Percentiles rank a stretch among this genome's conserved stretches.
Evolutionary conservation across 2,329 filamentous ascomycete genomes (phyloP).

Genomic region (Fusarium subtropicale): DNA sequence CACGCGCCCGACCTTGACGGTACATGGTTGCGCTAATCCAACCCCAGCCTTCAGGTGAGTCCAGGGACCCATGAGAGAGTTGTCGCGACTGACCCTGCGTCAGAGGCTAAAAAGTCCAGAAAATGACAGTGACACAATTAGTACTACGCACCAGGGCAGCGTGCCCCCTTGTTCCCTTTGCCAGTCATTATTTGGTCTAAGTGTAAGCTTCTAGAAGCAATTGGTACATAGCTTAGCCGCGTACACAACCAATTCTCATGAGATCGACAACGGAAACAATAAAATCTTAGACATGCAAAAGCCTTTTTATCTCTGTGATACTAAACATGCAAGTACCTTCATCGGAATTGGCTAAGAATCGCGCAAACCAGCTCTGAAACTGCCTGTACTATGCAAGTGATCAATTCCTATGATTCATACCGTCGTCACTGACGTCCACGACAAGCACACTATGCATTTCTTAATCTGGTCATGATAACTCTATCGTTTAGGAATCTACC

Average conservation of each 20-base stretch:
- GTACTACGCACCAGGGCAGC: constrained; percentile 12
- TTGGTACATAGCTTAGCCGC: neutral
- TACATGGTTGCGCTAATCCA: constrained; percentile 9
- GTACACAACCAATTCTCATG: constrained; percentile 5
- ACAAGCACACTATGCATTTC: neutral
- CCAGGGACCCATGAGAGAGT: constrained; percentile 25
- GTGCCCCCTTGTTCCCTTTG: constrained; percentile 7
- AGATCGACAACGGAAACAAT: constrained; percentile 5
- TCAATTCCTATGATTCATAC: constrained; percentile 8
- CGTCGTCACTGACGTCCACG: constrained; percentile 3
- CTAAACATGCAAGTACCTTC: neutral
- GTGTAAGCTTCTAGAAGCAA: constrained; percentile 37
- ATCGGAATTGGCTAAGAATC: neutral
- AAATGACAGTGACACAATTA: constrained; percentile 22
- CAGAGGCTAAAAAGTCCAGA: constrained; percentile 13
- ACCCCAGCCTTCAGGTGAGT: constrained; percentile 19
- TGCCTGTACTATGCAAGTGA: neutral
- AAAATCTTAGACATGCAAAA: neutral
- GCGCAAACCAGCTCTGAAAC: neutral
- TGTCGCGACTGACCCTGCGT: constrained; percentile 25
- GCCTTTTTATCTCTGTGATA: neutral
- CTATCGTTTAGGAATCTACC: too few species aligned
- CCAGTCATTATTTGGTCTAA: neutral
- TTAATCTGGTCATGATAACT: neutral
- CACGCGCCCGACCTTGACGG: constrained; percentile 5